phyloP scores from a whole-genome alignment of 306 rosid species.

The Luffa aegyptiaca region DNA sequence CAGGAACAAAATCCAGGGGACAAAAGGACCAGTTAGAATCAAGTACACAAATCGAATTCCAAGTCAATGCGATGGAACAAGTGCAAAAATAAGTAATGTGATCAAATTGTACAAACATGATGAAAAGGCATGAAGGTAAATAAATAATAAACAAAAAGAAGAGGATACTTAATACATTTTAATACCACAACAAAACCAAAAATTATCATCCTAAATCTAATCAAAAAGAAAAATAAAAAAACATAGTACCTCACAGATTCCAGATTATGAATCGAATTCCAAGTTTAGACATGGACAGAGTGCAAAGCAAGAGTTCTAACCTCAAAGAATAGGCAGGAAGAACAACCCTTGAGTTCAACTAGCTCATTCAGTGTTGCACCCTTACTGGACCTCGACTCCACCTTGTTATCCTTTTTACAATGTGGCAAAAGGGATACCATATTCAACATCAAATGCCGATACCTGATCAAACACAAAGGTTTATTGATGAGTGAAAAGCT shows the following conservation, averaged over 20 bases:
- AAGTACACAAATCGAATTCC: background rate
- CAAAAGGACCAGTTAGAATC: background rate
- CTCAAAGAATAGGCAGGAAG: constrained; percentile 88
- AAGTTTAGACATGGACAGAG: background rate
- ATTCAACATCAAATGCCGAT: constrained; percentile 95
- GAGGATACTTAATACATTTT: background rate
- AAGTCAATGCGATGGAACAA: background rate
- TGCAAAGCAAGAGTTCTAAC: constrained; percentile 16
- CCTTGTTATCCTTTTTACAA: constrained; percentile 91
- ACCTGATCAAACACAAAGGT: constrained; percentile 27
- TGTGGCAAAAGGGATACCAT: constrained; percentile 84
- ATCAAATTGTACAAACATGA: background rate
- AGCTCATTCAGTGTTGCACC: constrained; percentile 85
- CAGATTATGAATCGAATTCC: background rate
- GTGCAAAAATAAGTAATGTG: background rate
- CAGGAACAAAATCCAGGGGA: background rate
- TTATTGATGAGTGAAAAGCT: background rate
- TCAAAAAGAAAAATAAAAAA: background rate
- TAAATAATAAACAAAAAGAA: background rate
- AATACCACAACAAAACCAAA: background rate
- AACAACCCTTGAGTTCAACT: constrained; percentile 73
- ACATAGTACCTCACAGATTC: background rate
- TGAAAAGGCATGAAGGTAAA: background rate
- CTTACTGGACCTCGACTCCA: constrained; percentile 75
- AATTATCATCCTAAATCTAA: background rate